These are phyloP conservation scores for Trichoderma atroviride DNA, from an alignment of 2,329 filamentous ascomycete species.

Conservation along the genomic window DNA sequence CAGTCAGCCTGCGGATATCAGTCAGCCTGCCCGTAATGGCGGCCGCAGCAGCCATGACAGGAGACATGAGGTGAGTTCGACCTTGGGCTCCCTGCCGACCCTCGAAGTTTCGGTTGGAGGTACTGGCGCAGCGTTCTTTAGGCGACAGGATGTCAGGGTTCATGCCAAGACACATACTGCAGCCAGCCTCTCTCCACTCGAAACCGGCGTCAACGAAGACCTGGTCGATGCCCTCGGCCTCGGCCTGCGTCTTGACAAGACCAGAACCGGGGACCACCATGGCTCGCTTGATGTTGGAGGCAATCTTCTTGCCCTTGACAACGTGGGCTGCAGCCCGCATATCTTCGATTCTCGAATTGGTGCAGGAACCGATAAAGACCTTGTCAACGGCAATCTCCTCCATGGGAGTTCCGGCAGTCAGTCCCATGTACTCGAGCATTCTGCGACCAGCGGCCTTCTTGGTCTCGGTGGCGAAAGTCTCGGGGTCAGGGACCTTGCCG, in stretches of 20 bases:
- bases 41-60: constrained; percentile 92
- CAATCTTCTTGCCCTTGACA: constrained; percentile 84
- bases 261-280: constrained; percentile 97
- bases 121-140: constrained; percentile 90
- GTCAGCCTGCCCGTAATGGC: constrained; percentile 88
- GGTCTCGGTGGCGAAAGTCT: constrained; percentile 76
- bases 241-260: constrained; percentile 88
- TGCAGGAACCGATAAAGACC: constrained; percentile 97
- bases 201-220: constrained; percentile 92
- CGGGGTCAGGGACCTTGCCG: constrained; percentile 84
- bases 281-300: constrained; percentile 85
- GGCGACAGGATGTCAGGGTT: constrained; percentile 96
- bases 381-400: constrained; percentile 93
- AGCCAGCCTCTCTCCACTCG: constrained; percentile 97
- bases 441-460: constrained; percentile 80
- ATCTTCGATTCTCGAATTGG: constrained; percentile 96
- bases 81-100: constrained; percentile 91
- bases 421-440: constrained; percentile 94
- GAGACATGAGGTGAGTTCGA: constrained; percentile 94
- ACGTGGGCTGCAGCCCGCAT: constrained; percentile 83
- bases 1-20: constrained; percentile 80
- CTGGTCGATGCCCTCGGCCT: constrained; percentile 88
- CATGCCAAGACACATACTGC: constrained; percentile 99
- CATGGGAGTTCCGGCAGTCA: constrained; percentile 83
- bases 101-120: constrained; percentile 97